phyloP scores from a whole-genome alignment of 345 rosid species.

The Sapria himalayana region DNA sequence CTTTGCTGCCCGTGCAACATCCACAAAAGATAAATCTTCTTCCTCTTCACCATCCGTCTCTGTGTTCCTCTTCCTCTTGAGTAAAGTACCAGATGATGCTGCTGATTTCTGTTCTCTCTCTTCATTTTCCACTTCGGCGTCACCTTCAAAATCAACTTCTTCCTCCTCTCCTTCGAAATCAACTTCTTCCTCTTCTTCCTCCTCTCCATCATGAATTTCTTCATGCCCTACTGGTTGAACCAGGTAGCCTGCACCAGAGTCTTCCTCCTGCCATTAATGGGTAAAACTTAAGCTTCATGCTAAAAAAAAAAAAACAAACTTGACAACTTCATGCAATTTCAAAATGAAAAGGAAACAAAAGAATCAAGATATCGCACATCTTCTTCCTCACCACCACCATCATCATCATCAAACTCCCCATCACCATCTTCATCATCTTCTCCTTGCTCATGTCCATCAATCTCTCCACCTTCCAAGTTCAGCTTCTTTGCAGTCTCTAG shows the following conservation, averaged over 20 bases:
- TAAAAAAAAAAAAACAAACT: background rate
- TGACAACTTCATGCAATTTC: too few species aligned
- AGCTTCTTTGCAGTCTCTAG: slow-evolving; percentile 24
- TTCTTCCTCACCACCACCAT: slow-evolving; percentile 46
- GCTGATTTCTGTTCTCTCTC: slow-evolving; percentile 12
- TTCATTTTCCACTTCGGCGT: slow-evolving; percentile 28
- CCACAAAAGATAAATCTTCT: slow-evolving; percentile 6
- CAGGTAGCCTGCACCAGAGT: slow-evolving; percentile 32
- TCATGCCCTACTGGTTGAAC: slow-evolving; percentile 36
- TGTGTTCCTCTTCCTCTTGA: slow-evolving; percentile 31
- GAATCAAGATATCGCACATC: slow-evolving; percentile 2
- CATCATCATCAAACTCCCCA: slow-evolving; percentile 21
- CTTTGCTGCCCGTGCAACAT: too few species aligned
- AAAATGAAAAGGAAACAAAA: background rate
- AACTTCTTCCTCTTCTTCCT: slow-evolving; percentile 23
- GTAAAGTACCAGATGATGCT: slow-evolving; percentile 20
- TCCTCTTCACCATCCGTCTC: slow-evolving; percentile 12
- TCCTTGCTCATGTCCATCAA: slow-evolving; percentile 68
- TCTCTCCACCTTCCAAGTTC: slow-evolving; percentile 37
- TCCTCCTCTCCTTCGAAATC: slow-evolving; percentile 27
- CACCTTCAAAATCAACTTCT: slow-evolving; percentile 19
- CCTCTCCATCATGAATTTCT: slow-evolving; percentile 27
- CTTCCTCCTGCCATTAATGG: slow-evolving; percentile 32
- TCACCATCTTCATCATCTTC: slow-evolving; percentile 35
- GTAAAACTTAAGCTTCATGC: background rate